phyloP scores from a whole-genome alignment of 2,329 filamentous ascomycete genomes.

The Zalaria sp. region DNA sequence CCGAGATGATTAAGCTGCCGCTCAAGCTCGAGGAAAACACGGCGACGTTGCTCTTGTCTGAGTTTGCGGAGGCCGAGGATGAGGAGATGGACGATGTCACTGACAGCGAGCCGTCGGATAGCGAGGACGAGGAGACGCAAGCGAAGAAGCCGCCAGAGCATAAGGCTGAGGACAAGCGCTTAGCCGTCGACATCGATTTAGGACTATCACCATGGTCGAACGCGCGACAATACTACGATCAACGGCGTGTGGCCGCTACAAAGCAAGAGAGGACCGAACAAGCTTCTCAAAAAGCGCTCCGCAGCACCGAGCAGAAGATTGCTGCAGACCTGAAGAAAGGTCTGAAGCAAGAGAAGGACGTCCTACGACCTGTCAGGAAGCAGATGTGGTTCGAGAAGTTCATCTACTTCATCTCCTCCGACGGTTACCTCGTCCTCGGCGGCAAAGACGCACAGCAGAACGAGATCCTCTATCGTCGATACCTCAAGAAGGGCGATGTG shows the following conservation, averaged over 20 bases:
- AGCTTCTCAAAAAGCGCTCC: constrained; percentile 70
- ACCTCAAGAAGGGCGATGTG: constrained; percentile 77
- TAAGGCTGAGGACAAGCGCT: constrained; percentile 24
- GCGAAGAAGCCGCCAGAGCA: constrained; percentile 7
- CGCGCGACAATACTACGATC: constrained; percentile 80
- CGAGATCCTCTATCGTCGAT: constrained; percentile 77
- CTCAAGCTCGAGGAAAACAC: constrained; percentile 83
- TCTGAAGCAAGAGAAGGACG: constrained; percentile 80
- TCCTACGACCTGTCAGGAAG: constrained; percentile 68
- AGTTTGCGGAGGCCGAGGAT: constrained; percentile 51
- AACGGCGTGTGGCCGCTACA: constrained; percentile 67
- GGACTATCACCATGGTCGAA: constrained; percentile 75
- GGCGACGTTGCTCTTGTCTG: constrained; percentile 64
- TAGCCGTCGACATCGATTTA: constrained; percentile 77
- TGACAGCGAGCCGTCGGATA: constrained; percentile 50
- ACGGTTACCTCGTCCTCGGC: constrained; percentile 80
- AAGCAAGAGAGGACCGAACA: constrained; percentile 80
- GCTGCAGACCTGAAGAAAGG: constrained; percentile 71
- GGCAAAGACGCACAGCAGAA: constrained; percentile 82
- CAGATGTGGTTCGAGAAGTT: constrained; percentile 98
- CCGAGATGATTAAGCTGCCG: constrained; percentile 72
- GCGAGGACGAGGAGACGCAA: constrained; percentile 33
- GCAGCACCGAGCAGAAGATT: constrained; percentile 83
- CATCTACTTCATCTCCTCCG: constrained; percentile 84
- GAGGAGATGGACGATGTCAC: constrained; percentile 47